phyloP scores from a whole-genome alignment of 1,284 basidiomycete species.

The Microbotryum scabiosae region DNA sequence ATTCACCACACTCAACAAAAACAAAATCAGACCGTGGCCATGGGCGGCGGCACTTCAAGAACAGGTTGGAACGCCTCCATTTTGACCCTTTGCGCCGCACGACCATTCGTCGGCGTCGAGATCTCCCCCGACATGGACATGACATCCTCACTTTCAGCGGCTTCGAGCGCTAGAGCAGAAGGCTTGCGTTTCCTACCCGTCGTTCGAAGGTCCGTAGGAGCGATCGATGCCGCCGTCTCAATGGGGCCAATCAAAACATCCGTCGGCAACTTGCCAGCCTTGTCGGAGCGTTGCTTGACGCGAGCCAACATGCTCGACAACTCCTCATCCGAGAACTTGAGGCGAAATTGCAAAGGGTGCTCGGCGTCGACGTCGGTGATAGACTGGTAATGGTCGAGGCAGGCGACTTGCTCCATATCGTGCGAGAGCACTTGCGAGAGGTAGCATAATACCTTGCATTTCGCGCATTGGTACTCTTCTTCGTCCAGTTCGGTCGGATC shows the following conservation, averaged over 20 bases:
- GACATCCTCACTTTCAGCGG: background rate
- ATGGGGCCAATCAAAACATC: conserved; percentile 1
- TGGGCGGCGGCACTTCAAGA: too few species aligned
- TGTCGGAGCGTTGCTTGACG: conserved; percentile 21
- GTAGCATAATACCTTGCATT: conserved; percentile 94
- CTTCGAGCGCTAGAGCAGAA: conserved; percentile 19
- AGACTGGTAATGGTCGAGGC: conserved; percentile 61
- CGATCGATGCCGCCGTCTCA: conserved; percentile 2
- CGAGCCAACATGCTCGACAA: conserved; percentile 22
- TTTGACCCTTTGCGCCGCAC: too few species aligned
- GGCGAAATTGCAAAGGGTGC: conserved; percentile 12
- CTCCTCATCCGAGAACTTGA: conserved; percentile 29
- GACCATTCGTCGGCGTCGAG: too few species aligned
- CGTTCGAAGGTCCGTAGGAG: conserved; percentile 9
- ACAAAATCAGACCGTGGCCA: too few species aligned
- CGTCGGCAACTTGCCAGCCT: conserved; percentile 10
- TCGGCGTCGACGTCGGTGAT: conserved; percentile 12
- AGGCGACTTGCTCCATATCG: conserved; percentile 58
- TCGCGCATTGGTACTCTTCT: conserved; percentile 86
- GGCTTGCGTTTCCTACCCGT: conserved; percentile 26
- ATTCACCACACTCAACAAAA: too few species aligned
- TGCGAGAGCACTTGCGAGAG: conserved; percentile 73
- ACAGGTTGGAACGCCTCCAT: too few species aligned
- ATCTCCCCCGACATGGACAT: too few species aligned
- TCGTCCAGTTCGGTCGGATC: conserved; percentile 76